Conservation (phyloP, 179 eudicot genomes). For the Beta corolliflora region DNA sequence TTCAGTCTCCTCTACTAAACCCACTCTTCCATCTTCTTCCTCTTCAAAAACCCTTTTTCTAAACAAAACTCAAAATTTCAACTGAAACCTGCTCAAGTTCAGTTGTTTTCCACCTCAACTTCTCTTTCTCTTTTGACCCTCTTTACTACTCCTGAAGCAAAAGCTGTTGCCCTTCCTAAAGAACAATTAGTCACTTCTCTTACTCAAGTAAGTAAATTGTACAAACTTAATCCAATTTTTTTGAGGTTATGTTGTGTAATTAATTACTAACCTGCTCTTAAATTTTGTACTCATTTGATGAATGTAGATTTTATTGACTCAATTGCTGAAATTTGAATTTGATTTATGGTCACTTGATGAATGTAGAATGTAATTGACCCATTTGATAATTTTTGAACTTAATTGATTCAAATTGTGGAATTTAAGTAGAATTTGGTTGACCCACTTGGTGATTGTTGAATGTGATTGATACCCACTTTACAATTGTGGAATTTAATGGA, state of each 20-base stretch:
- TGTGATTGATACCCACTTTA: constrained; percentile 3
- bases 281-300: background rate
- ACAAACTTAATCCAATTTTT: background rate
- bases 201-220: constrained; percentile 52
- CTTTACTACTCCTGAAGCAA: constrained; percentile 61
- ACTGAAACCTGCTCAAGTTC: constrained; percentile 23
- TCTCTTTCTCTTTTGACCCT: constrained; percentile 61
- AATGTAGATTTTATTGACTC: background rate
- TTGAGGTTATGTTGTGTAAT: background rate
- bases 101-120: constrained; percentile 49
- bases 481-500: background rate
- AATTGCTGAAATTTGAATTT: background rate
- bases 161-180: constrained; percentile 65
- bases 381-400: background rate
- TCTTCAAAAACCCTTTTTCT: constrained; percentile 32
- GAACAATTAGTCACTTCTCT: constrained; percentile 84
- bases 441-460: background rate
- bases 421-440: background rate
- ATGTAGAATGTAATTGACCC: background rate
- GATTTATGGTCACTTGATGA: background rate
- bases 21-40: constrained; percentile 39
- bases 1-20: constrained; percentile 57
- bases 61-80: constrained; percentile 34
- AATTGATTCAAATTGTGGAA: background rate
- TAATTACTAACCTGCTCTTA: too few relatives aligned